Evolutionary conservation across 257 asterid species (phyloP), one percentile per base, ranked within the genome.

Genomic region (Fraxinus quadrangulata): DNA sequence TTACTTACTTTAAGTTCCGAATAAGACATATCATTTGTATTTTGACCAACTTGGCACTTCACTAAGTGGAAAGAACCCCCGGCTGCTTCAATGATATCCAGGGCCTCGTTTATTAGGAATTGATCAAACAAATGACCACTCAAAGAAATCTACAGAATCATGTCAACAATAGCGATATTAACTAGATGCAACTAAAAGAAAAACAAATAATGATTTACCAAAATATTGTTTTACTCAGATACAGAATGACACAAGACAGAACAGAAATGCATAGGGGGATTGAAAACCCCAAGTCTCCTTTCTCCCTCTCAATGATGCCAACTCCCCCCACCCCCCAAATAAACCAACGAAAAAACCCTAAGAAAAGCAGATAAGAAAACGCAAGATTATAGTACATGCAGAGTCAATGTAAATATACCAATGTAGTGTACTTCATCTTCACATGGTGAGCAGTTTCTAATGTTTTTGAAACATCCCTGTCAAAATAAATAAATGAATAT

Each of bases 81-180:
- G 19, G 99, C 97, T 34, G 93, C 96, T 88, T 96, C 99, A 74
- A 96, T 96, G 79, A 90, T 88, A 87, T 96, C 98, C 87, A 96
- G 83, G 7, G 98, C 99, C 81, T 93, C 97, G 4, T 96, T 96
- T 82, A 96, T 93, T 28, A 96, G 89, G 85, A 92, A 93, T 39
- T 88, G 87, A 78, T 96, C 99, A 79, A 96, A 96, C 91, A 96
- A 88, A 83, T 96, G 99, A 70, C 98, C 99, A 84, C 97, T 93
- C 76, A 96, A 83, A 76, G 96, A 89, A 54, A 96, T 89, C 98
- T 93, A 88, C 87, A 82, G 49, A 82, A 85, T 76, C 78, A 75
- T 21, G 80, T 31, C 24, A 80, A 68, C 54, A 68, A 67, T 24
- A 77, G 56, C 36, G 56, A 69, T 54, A 42, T 78, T 77, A 77